Conservation (phyloP, 495 filamentous ascomycete genomes). For the Penicillium crystallinum region DNA sequence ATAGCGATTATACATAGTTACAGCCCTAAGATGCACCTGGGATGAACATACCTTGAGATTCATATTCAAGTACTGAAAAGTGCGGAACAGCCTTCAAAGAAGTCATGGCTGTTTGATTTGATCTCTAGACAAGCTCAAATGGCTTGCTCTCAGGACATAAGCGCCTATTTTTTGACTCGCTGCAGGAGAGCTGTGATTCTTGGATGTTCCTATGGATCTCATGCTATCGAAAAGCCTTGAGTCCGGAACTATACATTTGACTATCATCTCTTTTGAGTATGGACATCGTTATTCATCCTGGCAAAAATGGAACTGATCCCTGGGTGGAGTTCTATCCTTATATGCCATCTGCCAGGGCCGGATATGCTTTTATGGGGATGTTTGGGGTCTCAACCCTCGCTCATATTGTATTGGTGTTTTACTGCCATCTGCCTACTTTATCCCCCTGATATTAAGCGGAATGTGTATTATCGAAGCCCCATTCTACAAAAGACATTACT, state of each 20-base stretch:
- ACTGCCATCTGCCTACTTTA: constrained; percentile 48
- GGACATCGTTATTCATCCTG: constrained; percentile 32
- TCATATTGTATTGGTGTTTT: constrained; percentile 41
- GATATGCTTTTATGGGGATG: constrained; percentile 43
- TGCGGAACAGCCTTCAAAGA: too few relatives aligned
- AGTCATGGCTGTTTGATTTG: too few relatives aligned
- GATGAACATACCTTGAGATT: too few relatives aligned
- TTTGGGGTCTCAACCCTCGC: constrained; percentile 38
- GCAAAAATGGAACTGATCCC: constrained; percentile 28
- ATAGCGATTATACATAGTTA: neutral
- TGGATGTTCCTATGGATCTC: too few relatives aligned
- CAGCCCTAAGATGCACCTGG: too few relatives aligned
- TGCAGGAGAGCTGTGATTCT: neutral
- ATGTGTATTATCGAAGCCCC: constrained; percentile 42
- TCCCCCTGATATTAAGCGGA: constrained; percentile 52
- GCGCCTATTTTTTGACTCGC: neutral
- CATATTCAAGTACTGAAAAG: too few relatives aligned
- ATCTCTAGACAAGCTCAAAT: too few relatives aligned
- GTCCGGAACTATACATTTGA: too few relatives aligned
- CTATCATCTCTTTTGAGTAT: too few relatives aligned
- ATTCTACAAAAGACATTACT: neutral
- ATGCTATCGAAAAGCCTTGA: too few relatives aligned
- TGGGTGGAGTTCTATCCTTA: constrained; percentile 46
- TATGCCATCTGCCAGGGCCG: constrained; percentile 41
- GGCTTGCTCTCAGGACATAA: neutral